Evolutionary conservation across 495 filamentous ascomycete species (phyloP).

Genomic region (Elasticomyces elasticus): DNA sequence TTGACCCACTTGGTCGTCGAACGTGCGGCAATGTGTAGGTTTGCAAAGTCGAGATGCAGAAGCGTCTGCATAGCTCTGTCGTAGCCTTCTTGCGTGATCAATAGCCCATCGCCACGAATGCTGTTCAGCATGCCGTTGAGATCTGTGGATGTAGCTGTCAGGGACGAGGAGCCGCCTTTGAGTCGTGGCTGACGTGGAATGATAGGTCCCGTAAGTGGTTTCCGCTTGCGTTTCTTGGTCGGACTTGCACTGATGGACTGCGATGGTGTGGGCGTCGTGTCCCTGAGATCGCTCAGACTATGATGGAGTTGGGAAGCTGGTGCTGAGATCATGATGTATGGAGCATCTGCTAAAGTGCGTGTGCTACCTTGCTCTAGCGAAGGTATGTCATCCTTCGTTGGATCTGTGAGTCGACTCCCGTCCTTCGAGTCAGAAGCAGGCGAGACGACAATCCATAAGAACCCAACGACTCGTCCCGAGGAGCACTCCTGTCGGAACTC

Average conservation of each 20-base stretch:
- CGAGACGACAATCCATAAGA: constrained; percentile 81
- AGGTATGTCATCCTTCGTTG: no score
- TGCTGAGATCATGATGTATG: no score
- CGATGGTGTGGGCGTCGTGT: background rate
- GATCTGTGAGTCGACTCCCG: no score
- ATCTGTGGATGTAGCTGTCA: constrained; percentile 30
- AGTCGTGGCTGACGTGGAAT: constrained; percentile 44
- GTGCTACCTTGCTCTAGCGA: no score
- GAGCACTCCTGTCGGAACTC: constrained; percentile 92
- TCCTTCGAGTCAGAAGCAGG: constrained; percentile 26
- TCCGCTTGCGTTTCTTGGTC: constrained; percentile 28
- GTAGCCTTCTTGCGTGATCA: constrained; percentile 40
- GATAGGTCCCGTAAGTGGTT: constrained; percentile 43
- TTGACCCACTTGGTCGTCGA: constrained; percentile 68
- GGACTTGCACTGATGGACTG: background rate
- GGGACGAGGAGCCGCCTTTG: constrained; percentile 34
- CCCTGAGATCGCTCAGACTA: background rate
- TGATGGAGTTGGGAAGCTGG: background rate
- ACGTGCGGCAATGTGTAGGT: constrained; percentile 51
- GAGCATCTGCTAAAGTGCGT: no score
- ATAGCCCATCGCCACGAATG: constrained; percentile 1
- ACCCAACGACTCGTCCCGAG: constrained; percentile 79
- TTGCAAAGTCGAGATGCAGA: constrained; percentile 76
- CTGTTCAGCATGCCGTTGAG: constrained; percentile 9
- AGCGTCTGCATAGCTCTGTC: constrained; percentile 66